These are phyloP conservation scores for Limonium bicolor DNA, from an alignment of 148 eudicot genomes.

Conservation along the genomic window DNA sequence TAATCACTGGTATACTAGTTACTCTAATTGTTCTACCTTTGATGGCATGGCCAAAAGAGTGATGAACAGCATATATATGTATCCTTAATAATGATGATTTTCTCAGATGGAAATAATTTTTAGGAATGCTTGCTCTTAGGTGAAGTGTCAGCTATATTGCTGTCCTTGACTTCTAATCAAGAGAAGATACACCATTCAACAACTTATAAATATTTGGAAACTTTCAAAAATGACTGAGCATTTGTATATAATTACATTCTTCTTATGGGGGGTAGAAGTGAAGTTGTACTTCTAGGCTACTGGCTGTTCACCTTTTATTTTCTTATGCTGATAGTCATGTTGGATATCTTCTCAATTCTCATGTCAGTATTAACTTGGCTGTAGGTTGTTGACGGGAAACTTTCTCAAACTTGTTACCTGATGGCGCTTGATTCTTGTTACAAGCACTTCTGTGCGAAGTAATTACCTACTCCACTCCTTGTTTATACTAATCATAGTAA, in stretches of 20 bases:
- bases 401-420: conserved; percentile 95
- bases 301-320: no score
- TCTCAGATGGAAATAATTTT: background rate
- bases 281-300: no score
- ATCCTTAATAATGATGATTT: no score
- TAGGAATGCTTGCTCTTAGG: background rate
- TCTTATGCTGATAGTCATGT: background rate
- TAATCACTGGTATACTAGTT: background rate
- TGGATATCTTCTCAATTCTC: background rate
- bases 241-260: no score
- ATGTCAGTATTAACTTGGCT: background rate
- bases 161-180: no score
- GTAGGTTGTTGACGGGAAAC: conserved; percentile 98
- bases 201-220: background rate
- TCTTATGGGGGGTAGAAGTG: no score
- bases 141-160: background rate
- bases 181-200: background rate
- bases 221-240: background rate
- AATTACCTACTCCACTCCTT: conserved; percentile 10
- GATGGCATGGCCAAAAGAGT: no score
- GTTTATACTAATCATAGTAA: background rate
- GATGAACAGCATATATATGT: no score
- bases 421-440: conserved; percentile 97
- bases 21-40: background rate
- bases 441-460: conserved; percentile 60